Percentiles rank a stretch among this genome's conserved stretches.
phyloP scores from a whole-genome alignment of 305 asterid genomes.

The Striga hermonthica region DNA sequence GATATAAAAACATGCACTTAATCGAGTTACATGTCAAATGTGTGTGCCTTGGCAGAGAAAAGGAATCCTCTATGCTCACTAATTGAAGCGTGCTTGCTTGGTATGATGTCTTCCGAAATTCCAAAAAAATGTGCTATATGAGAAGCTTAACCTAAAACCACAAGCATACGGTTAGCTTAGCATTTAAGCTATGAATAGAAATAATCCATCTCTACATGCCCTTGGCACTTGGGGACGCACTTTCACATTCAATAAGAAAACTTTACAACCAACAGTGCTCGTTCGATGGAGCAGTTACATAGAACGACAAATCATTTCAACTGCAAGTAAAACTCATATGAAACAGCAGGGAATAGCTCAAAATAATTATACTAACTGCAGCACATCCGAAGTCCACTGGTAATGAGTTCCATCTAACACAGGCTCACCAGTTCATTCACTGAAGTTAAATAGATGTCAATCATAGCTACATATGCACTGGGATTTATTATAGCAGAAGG shows the following conservation, averaged over 20 bases:
- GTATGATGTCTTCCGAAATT: neutral
- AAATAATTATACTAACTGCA: neutral
- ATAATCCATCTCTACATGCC: too few relatives aligned
- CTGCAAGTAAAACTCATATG: neutral
- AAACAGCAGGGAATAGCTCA: neutral
- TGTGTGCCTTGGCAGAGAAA: too few relatives aligned
- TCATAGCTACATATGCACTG: neutral
- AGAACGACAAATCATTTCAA: neutral
- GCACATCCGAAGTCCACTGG: constrained; percentile 6
- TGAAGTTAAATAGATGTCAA: neutral
- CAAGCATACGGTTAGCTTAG: neutral
- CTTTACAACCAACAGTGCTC: too few relatives aligned
- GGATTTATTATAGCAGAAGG: constrained; percentile 6
- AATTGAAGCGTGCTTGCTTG: neutral
- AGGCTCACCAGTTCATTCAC: neutral
- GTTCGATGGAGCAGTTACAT: too few relatives aligned
- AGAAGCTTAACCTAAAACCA: neutral
- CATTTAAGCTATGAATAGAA: too few relatives aligned
- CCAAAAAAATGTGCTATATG: neutral
- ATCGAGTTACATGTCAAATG: too few relatives aligned
- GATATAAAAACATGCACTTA: neutral
- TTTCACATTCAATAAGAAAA: too few relatives aligned
- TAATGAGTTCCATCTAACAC: neutral
- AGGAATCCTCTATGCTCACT: too few relatives aligned
- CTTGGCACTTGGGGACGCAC: too few relatives aligned